Evolutionary conservation across 2,329 filamentous ascomycete species (phyloP), one percentile per base, ranked within the genome.

Genomic region (Nannizziopsis barbatae): DNA sequence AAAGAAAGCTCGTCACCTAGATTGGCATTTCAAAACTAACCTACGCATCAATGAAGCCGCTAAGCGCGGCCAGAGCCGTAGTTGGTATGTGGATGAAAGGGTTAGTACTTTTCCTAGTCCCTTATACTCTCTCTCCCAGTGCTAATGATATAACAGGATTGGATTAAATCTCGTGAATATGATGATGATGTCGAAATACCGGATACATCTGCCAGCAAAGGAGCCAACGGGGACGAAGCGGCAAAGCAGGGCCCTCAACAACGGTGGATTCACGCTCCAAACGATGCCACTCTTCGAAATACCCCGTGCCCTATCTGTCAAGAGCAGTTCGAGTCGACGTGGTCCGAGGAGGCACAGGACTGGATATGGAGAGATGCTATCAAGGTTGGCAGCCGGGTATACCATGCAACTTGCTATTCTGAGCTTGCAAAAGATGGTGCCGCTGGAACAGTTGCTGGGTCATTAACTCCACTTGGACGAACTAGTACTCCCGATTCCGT

Each of bases 11-110:
- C 80, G 83, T 2, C 92, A 98, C 63, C 82, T 98, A 73, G 92
- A 98, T 67, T 98, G 92, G 92, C 92, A 98, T 66, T 98, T 98
- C 70, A 82, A 84, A 49, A 89, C 90, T 18, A 90, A 95, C 60
- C 84, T 89, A 60, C 83, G 88, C 40, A 86, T 93, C 67, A 81
- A 81, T 2, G 90, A 96, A 57, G 83, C 85, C 11, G 81, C 86
- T 60, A 90, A 86, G 63, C 79, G 86, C 52, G 88, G 86, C 30
- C 85, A 93, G 58, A 89, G 93, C 61, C 82, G 92, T 31, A 93
- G 87, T 65, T 96, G 88, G 87, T 95, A 95, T 63, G 81, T 95
- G 42, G 86, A 93, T 60, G 86, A 94, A 69, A 75, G 82, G 69
- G 84, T 86, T 74, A 69, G 80, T 66, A 38, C 48, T 14, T 52